Evolutionary conservation across 1,284 basidiomycete species (phyloP), one percentile per base, ranked within the genome.

Genomic region (Melampsora americana): DNA sequence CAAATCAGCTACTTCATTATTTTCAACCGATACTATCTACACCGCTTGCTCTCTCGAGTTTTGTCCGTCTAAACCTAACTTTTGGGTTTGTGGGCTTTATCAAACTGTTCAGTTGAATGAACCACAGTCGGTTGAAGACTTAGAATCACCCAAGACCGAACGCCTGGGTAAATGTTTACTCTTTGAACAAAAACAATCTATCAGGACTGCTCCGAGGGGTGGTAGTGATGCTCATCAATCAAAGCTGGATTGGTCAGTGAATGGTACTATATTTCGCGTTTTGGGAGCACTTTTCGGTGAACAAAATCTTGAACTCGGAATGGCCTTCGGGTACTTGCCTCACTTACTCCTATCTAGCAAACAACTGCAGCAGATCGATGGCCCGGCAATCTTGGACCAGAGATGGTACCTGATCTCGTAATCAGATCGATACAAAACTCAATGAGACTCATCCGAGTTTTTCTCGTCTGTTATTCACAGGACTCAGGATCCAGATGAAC

Each of bases 311-410:
- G 39, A 42, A 42, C 4, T 12, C 12, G 39, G 1, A 11, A 42
- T 42, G 39, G 11, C 11, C 39, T 42, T 42, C 6, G 39, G 39
- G 11, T 12, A 12, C 4, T 42, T 42, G 4, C 12, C 39, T 42
- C 39, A 42, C 39, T 42, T 42, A 12, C 11, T 12, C 39, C 20
- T 60, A 35, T 11, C 44, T 78, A 93, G 92, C 76, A 82, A 84
- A 9, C 86, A 89, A 79, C 80, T 90, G 2, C 90, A 93, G 80
- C 84, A 89, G 28, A 86, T 92, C 56, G 86, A 90, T 73, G 85
- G 91, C 16, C 89, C 92, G 0, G 94, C 93, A 12, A 87, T 97
- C 32, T 86, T 91, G n/a, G 94, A 97, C 81, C 89, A 92, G 86
- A 95, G 95, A 86, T 97, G 94, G 94, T 92, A 79, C 65, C 83